These are phyloP conservation scores for Nidula niveotomentosa DNA, from an alignment of 1,284 basidiomycete genomes.

Conservation along the genomic window DNA sequence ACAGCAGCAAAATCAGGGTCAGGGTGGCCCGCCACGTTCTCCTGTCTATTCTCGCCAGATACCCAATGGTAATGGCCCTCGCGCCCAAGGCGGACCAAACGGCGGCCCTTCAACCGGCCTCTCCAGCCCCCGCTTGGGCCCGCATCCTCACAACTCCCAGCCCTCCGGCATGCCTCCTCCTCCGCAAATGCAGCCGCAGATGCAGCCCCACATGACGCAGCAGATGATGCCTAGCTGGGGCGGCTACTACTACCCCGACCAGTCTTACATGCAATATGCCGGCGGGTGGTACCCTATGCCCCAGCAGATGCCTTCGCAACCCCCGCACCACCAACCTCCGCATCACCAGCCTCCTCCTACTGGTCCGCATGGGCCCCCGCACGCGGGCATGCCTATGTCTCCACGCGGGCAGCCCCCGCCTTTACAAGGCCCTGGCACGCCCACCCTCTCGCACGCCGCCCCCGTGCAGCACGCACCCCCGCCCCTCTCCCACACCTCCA, in stretches of 20 bases:
- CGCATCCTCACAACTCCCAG: conserved; percentile 53
- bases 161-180: conserved; percentile 43
- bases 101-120: conserved; percentile 51
- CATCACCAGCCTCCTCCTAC: conserved; percentile 34
- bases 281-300: conserved; percentile 26
- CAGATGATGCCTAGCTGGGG: conserved; percentile 20
- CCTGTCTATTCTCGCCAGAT: conserved; percentile 62
- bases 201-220: conserved; percentile 29
- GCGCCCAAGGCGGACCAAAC: conserved; percentile 54
- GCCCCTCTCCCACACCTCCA: conserved; percentile 46
- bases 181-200: conserved; percentile 36
- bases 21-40: conserved; percentile 55
- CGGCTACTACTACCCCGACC: conserved; percentile 28
- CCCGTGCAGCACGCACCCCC: conserved; percentile 54
- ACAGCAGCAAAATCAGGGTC: conserved; percentile 30
- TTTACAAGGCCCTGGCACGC: conserved; percentile 62
- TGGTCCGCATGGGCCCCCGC: conserved; percentile 34
- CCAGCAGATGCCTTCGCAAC: conserved; percentile 26
- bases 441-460: conserved; percentile 57
- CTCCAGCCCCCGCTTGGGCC: conserved; percentile 64
- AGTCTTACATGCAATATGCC: conserved; percentile 23
- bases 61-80: conserved; percentile 59
- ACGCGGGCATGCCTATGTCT: conserved; percentile 51
- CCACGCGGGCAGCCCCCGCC: conserved; percentile 59
- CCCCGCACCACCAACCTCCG: conserved; percentile 35